phyloP scores from a whole-genome alignment of 2,329 filamentous ascomycete genomes.

The Colletotrichum australisinense region DNA sequence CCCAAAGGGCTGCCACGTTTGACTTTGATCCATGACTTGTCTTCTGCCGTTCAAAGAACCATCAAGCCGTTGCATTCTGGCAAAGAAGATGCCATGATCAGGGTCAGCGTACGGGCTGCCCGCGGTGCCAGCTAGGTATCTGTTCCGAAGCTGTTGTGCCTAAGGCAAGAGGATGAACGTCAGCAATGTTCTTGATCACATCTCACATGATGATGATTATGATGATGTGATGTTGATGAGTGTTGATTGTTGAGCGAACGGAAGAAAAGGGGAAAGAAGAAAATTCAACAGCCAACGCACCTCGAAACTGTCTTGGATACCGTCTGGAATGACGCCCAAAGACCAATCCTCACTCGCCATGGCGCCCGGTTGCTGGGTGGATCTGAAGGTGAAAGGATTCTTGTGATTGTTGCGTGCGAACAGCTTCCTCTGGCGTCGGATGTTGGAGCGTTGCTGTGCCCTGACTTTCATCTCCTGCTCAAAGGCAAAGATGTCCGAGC shows the following conservation, averaged over 20 bases:
- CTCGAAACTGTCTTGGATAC: constrained; percentile 35
- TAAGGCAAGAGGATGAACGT: constrained; percentile 10
- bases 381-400: constrained; percentile 15
- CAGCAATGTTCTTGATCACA: constrained; percentile 25
- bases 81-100: constrained; percentile 24
- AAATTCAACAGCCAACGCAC: constrained; percentile 16
- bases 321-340: constrained; percentile 11
- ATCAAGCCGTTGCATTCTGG: constrained; percentile 23
- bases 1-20: constrained; percentile 13
- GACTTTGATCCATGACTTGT: constrained; percentile 24
- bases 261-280: background rate
- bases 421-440: constrained; percentile 23
- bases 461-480: constrained; percentile 24
- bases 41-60: constrained; percentile 19
- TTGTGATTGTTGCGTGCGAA: constrained; percentile 19
- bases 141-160: constrained; percentile 35
- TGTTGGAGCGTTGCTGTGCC: constrained; percentile 21
- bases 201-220: constrained; percentile 10
- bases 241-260: background rate
- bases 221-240: background rate
- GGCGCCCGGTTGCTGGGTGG: constrained; percentile 5
- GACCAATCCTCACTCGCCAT: constrained; percentile 29
- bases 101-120: constrained; percentile 33
- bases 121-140: constrained; percentile 35
- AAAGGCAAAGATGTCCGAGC: constrained; percentile 33